phyloP scores from a whole-genome alignment of 768 basidiomycete genomes.

The Clitopilus passeckerianus region DNA sequence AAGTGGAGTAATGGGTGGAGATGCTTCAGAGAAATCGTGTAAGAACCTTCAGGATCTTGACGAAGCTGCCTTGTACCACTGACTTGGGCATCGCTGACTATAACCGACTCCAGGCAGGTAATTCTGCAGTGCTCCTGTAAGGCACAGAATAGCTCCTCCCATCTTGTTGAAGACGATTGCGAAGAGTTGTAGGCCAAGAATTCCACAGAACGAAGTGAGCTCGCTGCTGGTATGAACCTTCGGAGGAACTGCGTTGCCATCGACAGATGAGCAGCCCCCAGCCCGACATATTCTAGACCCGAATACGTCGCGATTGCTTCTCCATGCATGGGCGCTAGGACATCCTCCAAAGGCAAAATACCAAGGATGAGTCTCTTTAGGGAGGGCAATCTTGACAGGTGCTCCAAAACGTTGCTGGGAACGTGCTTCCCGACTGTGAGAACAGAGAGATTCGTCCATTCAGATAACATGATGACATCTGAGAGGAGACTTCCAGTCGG shows the following conservation, averaged over 20 bases:
- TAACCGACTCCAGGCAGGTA: too few species aligned
- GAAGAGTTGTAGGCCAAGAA: not conserved
- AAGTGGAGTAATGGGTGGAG: not conserved
- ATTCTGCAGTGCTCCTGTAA: too few species aligned
- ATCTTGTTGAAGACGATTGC: not conserved
- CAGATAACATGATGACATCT: not conserved
- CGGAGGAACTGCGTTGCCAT: not conserved
- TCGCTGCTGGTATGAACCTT: not conserved
- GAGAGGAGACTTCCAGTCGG: not conserved
- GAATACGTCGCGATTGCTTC: not conserved
- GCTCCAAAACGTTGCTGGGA: not conserved
- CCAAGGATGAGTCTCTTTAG: not conserved
- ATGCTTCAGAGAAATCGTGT: not conserved
- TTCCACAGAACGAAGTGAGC: not conserved
- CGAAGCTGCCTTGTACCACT: too few species aligned
- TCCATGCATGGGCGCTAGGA: not conserved
- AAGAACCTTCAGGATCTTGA: too few species aligned
- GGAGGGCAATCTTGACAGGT: not conserved
- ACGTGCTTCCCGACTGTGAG: not conserved
- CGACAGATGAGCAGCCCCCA: not conserved
- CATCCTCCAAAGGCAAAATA: not conserved
- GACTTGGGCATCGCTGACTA: too few species aligned
- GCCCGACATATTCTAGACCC: not conserved
- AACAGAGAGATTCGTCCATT: not conserved
- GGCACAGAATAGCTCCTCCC: not conserved